These are phyloP conservation scores for Rhizomucor pusillus DNA, from an alignment of 371 early-diverging fungal genomes.

Conservation along the genomic window DNA sequence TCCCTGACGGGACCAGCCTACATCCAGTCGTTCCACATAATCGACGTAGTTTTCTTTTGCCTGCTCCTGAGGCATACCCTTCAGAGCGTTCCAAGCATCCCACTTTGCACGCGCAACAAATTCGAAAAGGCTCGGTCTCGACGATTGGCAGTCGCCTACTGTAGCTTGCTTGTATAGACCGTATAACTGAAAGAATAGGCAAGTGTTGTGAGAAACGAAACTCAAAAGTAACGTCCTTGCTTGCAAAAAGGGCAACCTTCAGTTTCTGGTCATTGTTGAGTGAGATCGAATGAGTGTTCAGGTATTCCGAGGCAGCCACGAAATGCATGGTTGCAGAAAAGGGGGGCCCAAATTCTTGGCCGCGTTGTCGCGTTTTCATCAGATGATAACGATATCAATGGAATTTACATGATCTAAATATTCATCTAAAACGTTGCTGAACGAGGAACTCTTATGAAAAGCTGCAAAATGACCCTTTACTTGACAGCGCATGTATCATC, in stretches of 20 bases:
- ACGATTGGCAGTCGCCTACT: slow-evolving; percentile 34
- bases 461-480: too few species aligned
- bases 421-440: too few species aligned
- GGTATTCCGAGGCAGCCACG: slow-evolving; percentile 37
- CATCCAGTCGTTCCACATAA: slow-evolving; percentile 28
- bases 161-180: slow-evolving; percentile 49
- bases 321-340: slow-evolving; percentile 9
- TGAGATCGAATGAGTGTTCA: slow-evolving; percentile 29
- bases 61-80: slow-evolving; percentile 23
- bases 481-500: too few species aligned
- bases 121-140: slow-evolving; percentile 41
- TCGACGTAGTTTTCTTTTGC: slow-evolving; percentile 35
- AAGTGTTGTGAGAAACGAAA: too few species aligned
- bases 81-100: slow-evolving; percentile 44
- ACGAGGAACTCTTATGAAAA: too few species aligned
- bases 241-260: slow-evolving; percentile 18
- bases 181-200: slow-evolving; percentile 31
- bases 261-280: slow-evolving; percentile 41
- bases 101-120: slow-evolving; percentile 50
- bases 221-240: neutral
- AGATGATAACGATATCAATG: too few species aligned
- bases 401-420: too few species aligned
- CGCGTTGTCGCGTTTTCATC: too few species aligned
- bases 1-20: slow-evolving; percentile 44
- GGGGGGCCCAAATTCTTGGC: too few species aligned